Evolutionary conservation across 2,329 filamentous ascomycete species (phyloP).

Genomic region (Colletotrichum noveboracense): DNA sequence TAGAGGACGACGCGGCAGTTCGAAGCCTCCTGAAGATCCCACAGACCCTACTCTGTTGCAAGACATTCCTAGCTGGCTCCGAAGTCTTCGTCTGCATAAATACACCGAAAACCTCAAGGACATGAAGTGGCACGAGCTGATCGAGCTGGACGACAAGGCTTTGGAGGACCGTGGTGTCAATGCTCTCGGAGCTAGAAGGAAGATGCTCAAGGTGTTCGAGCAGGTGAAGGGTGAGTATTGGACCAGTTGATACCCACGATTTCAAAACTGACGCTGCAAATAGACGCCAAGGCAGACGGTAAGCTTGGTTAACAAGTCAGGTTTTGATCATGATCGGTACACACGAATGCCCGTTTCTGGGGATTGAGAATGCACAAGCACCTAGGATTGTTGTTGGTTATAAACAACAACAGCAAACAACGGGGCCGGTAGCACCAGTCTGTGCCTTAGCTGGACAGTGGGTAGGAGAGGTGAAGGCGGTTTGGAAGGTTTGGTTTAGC

Average conservation of each 20-base stretch:
- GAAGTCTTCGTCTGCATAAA: constrained; percentile 94
- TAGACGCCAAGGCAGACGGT: constrained; percentile 61
- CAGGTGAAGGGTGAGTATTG: constrained; percentile 76
- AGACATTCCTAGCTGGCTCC: constrained; percentile 95
- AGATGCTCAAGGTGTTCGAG: constrained; percentile 99
- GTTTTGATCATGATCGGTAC: not conserved
- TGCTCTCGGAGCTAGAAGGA: constrained; percentile 89
- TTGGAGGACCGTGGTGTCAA: constrained; percentile 94
- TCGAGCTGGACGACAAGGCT: constrained; percentile 91
- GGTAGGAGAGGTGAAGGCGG: not conserved
- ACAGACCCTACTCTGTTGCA: constrained; percentile 89
- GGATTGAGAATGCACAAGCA: not conserved
- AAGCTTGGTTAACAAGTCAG: constrained; percentile 57
- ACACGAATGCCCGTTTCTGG: not conserved
- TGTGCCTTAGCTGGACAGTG: not conserved
- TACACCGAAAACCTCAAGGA: constrained; percentile 99
- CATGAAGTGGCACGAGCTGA: constrained; percentile 91
- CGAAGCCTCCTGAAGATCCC: constrained; percentile 96
- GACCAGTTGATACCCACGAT: not conserved
- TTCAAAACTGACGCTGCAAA: not conserved
- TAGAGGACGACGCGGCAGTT: constrained; percentile 89
- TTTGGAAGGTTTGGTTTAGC: not conserved
- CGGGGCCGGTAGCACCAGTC: not conserved
- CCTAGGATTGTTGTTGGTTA: not conserved
- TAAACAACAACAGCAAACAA: not conserved